Evolutionary conservation across 805 yeast species (phyloP), one percentile per base, ranked within the genome.

Genomic region (Candida morakotiae): DNA sequence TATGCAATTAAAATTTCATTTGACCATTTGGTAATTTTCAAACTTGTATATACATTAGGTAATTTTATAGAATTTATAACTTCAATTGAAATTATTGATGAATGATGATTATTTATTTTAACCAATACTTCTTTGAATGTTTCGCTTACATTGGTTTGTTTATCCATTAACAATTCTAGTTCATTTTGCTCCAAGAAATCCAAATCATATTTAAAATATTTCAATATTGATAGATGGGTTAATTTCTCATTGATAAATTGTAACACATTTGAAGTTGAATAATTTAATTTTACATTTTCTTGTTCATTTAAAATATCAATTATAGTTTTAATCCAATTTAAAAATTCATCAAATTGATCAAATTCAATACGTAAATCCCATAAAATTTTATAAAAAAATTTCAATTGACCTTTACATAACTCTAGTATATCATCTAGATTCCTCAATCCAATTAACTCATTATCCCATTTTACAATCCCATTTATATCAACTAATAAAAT

Each of bases 321-420:
- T 39, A 67, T 48, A 37, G 53, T 37, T 51, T 61, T 59, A 11
- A 65, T 43, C 81, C 81, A 76, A 11, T 57, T 54, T 10, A 73
- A 45, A 34, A 71, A 72, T 28, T 64, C 60, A 37, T 67, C 68
- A 48, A 75, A 75, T 22, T 59, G 47, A 28, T 58, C 56, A 43
- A 71, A 76, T 37, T 73, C 78, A 16, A 64, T 64, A 42, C 73
- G 75, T 19, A 72, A 41, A 17, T 56, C 60, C 62, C 72, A 62
- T 33, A 74, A 63, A 11, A 62, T 51, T 23, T 48, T 54, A 48
- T 69, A 70, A 7, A 62, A 47, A 6, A 37, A 27, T 42, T 67
- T 30, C 70, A 43, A 13, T 66, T 45, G 11, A 9, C 9, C 5
- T 14, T 34, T 34, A 11, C 13, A 3, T 3, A 3, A 11, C 13